These are phyloP conservation scores for Wickerhamiella alocasiicola DNA, from an alignment of 805 yeast genomes.

Conservation along the genomic window DNA sequence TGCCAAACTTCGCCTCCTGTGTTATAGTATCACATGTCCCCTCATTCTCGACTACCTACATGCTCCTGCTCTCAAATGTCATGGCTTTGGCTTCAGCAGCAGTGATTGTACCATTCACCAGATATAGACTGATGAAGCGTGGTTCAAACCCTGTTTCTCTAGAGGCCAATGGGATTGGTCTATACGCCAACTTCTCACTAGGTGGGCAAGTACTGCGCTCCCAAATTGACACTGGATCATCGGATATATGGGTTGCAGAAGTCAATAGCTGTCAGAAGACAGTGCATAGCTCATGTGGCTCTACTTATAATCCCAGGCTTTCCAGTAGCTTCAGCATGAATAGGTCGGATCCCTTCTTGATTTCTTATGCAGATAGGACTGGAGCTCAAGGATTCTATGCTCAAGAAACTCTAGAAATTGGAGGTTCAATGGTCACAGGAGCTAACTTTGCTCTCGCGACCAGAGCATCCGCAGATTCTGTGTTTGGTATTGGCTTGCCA, in stretches of 20 bases:
- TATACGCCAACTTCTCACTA: no score
- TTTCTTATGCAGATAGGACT: constrained; percentile 33
- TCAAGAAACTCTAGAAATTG: constrained; percentile 39
- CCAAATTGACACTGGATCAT: constrained; percentile 60
- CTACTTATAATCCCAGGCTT: neutral
- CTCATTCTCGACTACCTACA: no score
- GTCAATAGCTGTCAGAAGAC: constrained; percentile 1
- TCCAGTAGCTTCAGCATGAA: constrained; percentile 4
- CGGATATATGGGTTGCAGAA: constrained; percentile 49
- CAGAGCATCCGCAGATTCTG: constrained; percentile 47
- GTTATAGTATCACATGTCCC: no score
- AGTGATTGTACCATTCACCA: no score
- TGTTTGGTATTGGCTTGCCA: constrained; percentile 30
- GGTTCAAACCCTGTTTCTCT: no score
- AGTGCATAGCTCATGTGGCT: no score
- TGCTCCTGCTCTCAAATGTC: no score
- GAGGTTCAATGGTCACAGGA: constrained; percentile 34
- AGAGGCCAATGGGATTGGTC: no score
- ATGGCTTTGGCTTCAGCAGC: no score
- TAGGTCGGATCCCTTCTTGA: constrained; percentile 16
- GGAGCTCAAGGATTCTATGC: constrained; percentile 38
- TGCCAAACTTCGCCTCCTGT: no score
- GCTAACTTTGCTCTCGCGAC: constrained; percentile 55
- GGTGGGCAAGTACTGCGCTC: constrained; percentile 4
- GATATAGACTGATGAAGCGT: no score